Base-by-base conservation (phyloP, 192 early-diverging fungal genomes). In the Rhizophagus clarus region DNA sequence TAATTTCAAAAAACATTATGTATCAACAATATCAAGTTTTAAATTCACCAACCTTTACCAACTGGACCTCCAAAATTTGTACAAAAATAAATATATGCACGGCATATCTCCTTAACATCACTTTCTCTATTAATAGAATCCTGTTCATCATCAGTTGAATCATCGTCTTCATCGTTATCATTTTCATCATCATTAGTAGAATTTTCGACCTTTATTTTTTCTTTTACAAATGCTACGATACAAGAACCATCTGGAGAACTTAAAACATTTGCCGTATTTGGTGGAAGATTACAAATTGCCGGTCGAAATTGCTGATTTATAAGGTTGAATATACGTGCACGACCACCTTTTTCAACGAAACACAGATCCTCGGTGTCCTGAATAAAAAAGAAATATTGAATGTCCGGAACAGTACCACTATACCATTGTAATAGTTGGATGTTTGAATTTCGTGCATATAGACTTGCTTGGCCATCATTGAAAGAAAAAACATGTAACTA, bases 1-100 rank as follows among this genome's bases (percentile, higher is more conserved):
- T 26, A 63, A 24, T 6, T 63, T 63, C 24, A 26, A 24, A 26
- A 24, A 40, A 0, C 37, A 40, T 40, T 34, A 4, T 3, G 3
- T 34, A 34, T 8, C 0, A 37, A 34, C 2, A 34, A 32, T 3
- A 26, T n/a, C 11, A 12, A 26, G 2, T 12, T 26, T 63, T 40
- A 40, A 15, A 31, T n/a, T 32, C 31, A 11, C 11, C 0, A 67
- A 67, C 64, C 64, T 67, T 67, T 67, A 31, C 28, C 17, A 67
- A 31, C 64, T 11, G 29, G 11, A 31, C 64, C 17, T 31, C 64
- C 64, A 67, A 67, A 67, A 22, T 31, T 31, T 20, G 64, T 32
- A 67, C 64, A 67, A 29, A 67, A 67, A 67, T 67, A 67, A 67
- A 67, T 20, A 67, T 67, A 67, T 31, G 64, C 64, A 26, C 64